A percentile compares a stretch with the other conserved stretches of the same genome.
Evolutionary conservation across 2,329 filamentous ascomycete genomes (phyloP).

Genomic region (Aspergillus niger): DNA sequence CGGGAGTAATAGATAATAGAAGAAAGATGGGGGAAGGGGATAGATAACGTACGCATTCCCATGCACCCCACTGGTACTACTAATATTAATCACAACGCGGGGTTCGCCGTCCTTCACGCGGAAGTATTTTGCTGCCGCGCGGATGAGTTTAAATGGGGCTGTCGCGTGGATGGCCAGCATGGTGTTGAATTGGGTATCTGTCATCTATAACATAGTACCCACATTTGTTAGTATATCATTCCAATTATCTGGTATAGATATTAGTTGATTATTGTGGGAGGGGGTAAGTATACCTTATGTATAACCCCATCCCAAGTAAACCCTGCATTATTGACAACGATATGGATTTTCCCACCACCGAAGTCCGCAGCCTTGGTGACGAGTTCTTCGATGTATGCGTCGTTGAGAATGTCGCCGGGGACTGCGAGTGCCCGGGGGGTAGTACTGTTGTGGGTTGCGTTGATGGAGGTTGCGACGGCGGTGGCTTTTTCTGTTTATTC

Average conservation of each 20-base stretch:
- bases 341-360: slow-evolving; percentile 83
- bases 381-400: slow-evolving; percentile 69
- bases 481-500: slow-evolving; percentile 64
- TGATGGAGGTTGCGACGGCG: slow-evolving; percentile 70
- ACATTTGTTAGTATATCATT: background rate
- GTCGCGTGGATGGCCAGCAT: slow-evolving; percentile 83
- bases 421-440: slow-evolving; percentile 65
- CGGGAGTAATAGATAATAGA: no score
- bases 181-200: slow-evolving; percentile 87
- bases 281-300: slow-evolving; percentile 63
- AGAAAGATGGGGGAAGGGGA: background rate
- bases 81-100: slow-evolving; percentile 80
- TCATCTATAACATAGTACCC: slow-evolving; percentile 56
- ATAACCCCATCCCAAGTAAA: slow-evolving; percentile 94
- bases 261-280: no score
- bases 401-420: slow-evolving; percentile 73
- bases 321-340: slow-evolving; percentile 88
- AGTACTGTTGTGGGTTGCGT: slow-evolving; percentile 56
- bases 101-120: slow-evolving; percentile 80
- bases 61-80: slow-evolving; percentile 76
- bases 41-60: slow-evolving; percentile 65
- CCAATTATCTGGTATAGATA: background rate
- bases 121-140: slow-evolving; percentile 82
- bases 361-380: slow-evolving; percentile 76
- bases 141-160: slow-evolving; percentile 80